Percentiles rank a stretch among this genome's conserved stretches.
These are phyloP conservation scores for Yamadazyma triangularis DNA, from an alignment of 1,139 yeast species.

Conservation along the genomic window DNA sequence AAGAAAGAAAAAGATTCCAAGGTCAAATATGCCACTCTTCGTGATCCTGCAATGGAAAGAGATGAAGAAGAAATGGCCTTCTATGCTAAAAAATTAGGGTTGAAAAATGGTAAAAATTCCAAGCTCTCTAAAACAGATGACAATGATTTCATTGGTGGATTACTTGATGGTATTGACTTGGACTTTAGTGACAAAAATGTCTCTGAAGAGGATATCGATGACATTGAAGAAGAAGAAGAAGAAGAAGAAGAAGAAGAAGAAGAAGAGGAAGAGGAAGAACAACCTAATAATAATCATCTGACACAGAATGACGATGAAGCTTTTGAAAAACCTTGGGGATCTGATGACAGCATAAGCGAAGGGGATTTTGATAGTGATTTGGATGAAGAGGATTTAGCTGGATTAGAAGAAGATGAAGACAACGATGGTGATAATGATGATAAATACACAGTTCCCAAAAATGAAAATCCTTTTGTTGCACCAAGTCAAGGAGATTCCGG, in stretches of 20 bases:
- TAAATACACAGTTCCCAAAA: conserved; percentile 22
- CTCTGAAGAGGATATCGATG: too few relatives aligned
- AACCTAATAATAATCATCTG: conserved; percentile 56
- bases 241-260: conserved; percentile 6
- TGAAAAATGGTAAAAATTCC: conserved; percentile 48
- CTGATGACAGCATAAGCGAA: conserved; percentile 37
- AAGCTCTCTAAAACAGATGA: conserved; percentile 48
- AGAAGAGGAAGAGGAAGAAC: conserved; percentile 39
- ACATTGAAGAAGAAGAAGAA: conserved; percentile 11
- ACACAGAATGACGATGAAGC: conserved; percentile 7
- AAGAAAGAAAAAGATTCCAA: conserved; percentile 2
- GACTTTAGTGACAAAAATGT: conserved; percentile 34
- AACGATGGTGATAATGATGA: conserved; percentile 40
- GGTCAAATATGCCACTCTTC: not conserved
- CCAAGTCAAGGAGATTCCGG: conserved; percentile 37
- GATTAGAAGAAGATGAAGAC: conserved; percentile 37
- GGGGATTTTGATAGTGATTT: conserved; percentile 17
- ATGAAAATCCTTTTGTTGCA: conserved; percentile 75
- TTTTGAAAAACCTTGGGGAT: conserved; percentile 24
- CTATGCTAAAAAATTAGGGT: conserved; percentile 78
- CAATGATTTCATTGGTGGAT: conserved; percentile 67
- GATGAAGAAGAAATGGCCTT: conserved; percentile 80
- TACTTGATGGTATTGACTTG: conserved; percentile 74
- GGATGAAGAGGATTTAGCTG: conserved; percentile 15
- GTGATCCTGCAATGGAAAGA: conserved; percentile 25